These are phyloP conservation scores for Beauveria sp. DNA, from an alignment of 2,329 filamentous ascomycete genomes.

Conservation along the genomic window DNA sequence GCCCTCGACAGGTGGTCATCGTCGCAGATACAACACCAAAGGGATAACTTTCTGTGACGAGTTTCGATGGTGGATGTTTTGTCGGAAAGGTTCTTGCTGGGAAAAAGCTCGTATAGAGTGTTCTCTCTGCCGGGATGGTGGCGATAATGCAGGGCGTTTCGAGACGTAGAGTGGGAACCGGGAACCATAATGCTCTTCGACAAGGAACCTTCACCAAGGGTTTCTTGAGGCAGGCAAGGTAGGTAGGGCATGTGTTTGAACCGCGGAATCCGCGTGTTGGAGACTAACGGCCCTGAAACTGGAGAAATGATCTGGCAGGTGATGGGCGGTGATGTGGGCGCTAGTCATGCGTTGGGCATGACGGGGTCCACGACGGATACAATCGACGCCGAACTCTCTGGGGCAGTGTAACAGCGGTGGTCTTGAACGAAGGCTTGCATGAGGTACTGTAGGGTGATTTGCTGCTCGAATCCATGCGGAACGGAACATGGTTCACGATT, in stretches of 20 bases:
- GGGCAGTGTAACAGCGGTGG: too few species aligned
- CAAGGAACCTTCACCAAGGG: too few species aligned
- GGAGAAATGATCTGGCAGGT: background rate
- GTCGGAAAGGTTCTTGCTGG: background rate
- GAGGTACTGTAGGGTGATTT: background rate
- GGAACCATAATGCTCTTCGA: too few species aligned
- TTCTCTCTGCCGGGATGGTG: background rate
- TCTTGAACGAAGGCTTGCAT: too few species aligned
- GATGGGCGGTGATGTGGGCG: background rate
- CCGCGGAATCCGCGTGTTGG: background rate
- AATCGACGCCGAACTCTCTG: too few species aligned
- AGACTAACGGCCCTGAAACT: background rate
- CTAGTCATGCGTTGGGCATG: background rate
- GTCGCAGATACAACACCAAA: background rate
- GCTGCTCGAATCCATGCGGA: background rate
- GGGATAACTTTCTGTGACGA: background rate
- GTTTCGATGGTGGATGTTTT: constrained; percentile 1
- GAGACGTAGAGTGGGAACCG: background rate
- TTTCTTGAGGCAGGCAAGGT: too few species aligned
- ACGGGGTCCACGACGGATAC: background rate
- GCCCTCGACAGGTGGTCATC: background rate
- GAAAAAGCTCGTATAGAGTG: background rate
- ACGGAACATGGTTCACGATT: background rate
- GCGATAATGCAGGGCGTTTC: background rate
- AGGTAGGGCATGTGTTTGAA: background rate